These are phyloP conservation scores for Yamadazyma sp. DNA, from an alignment of 1,139 yeast species.

Conservation along the genomic window DNA sequence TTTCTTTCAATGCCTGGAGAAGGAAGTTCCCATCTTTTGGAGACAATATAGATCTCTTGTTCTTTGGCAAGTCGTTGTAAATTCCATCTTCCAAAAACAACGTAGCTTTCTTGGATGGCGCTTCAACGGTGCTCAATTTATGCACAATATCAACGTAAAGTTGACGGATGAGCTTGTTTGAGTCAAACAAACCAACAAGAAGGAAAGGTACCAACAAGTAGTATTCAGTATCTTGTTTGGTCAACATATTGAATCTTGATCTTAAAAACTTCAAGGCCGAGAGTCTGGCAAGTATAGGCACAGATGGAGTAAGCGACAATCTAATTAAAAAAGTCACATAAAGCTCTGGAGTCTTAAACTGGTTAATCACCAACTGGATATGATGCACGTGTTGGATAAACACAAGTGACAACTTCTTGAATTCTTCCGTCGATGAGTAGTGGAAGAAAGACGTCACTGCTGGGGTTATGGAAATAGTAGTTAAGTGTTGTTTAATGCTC, in stretches of 20 bases:
- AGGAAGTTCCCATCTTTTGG: conserved; percentile 63
- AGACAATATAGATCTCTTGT: conserved; percentile 53
- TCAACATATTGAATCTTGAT: conserved; percentile 25
- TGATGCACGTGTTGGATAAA: conserved; percentile 29
- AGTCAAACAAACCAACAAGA: conserved; percentile 36
- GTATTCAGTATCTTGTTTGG: conserved; percentile 20
- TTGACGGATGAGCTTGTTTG: conserved; percentile 27
- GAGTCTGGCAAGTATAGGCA: conserved; percentile 57
- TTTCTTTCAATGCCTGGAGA: conserved; percentile 37
- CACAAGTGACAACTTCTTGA: conserved; percentile 38
- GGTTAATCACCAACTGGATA: conserved; percentile 4
- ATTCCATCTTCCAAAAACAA: conserved; percentile 43
- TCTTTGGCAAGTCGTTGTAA: conserved; percentile 39
- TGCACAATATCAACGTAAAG: conserved; percentile 25
- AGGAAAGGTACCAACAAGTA: conserved; percentile 40
- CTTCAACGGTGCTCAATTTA: conserved; percentile 19
- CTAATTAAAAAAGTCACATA: conserved; percentile 59
- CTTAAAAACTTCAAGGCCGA: conserved; percentile 40
- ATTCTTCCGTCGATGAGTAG: conserved; percentile 39
- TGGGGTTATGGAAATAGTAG: conserved; percentile 2
- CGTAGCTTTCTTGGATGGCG: conserved; percentile 16
- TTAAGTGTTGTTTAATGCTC: conserved; percentile 7
- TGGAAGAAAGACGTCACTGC: conserved; percentile 38
- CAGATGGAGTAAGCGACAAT: conserved; percentile 52
- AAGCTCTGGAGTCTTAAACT: conserved; percentile 25